Evolutionary conservation across 495 filamentous ascomycete species (phyloP).

Genomic region (Podospora pseudopauciseta): DNA sequence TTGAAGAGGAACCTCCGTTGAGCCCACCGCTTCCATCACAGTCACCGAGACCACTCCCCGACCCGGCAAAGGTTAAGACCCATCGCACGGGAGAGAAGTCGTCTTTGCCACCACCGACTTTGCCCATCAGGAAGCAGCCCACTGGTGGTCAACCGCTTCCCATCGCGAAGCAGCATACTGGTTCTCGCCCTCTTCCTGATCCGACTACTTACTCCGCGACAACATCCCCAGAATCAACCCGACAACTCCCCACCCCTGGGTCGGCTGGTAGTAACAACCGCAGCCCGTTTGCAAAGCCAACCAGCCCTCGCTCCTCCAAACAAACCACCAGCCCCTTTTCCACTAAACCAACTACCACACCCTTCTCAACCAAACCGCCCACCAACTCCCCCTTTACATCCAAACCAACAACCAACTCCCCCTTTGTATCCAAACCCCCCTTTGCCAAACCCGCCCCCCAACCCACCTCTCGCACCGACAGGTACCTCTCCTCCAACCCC

Average conservation of each 20-base stretch:
- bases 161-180: slow-evolving; percentile 10
- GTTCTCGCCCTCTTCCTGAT: slow-evolving; percentile 6
- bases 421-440: slow-evolving; percentile 14
- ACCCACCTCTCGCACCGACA: slow-evolving; percentile 41
- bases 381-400: not conserved
- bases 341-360: not conserved
- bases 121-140: slow-evolving; percentile 17
- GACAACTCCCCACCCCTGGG: slow-evolving; percentile 11
- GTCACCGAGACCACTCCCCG: slow-evolving; percentile 40
- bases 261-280: not conserved
- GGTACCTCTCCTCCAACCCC: slow-evolving; percentile 41
- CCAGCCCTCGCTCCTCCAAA: not conserved
- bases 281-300: not conserved
- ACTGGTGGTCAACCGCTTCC: slow-evolving; percentile 15
- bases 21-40: slow-evolving; percentile 16
- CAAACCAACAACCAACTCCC: not conserved
- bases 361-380: slow-evolving; percentile 26
- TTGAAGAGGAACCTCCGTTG: slow-evolving; percentile 15
- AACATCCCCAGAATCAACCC: slow-evolving; percentile 18
- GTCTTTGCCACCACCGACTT: slow-evolving; percentile 15
- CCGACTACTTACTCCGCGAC: slow-evolving; percentile 8
- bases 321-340: not conserved
- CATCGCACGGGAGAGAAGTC: slow-evolving; percentile 20
- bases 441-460: slow-evolving; percentile 19
- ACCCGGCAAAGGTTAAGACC: slow-evolving; percentile 36